Base-by-base conservation (phyloP, 495 filamentous ascomycete species). In the Podospora anserina region DNA sequence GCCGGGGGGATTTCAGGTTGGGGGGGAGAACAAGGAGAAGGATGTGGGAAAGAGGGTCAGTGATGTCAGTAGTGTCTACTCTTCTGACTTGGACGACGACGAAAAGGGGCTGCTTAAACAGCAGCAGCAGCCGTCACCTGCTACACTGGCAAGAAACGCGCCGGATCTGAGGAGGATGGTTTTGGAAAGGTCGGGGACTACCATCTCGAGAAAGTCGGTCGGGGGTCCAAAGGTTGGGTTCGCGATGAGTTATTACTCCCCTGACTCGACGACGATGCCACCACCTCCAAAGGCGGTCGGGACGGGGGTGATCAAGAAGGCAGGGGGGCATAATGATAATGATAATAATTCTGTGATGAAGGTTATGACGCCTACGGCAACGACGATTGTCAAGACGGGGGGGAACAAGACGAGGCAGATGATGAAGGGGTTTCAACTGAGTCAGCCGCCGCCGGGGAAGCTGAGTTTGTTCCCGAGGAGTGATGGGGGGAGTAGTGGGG, bases 401-500 rank as follows among this genome's bases (percentile, higher is more conserved):
- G 27, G 59, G 5, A 61, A 13, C 7, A 66, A 32, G 62, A 66
- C 23, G 34, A 11, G 3, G 53, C 49, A 49, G 66, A 34, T 27
- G 13, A 7, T 30, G 20, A 26, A 65, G 34, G 57, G 53, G 61
- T 75, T 77, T 57, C 69, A 71, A 61, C 66, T 77, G 19, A 55
- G 68, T 5, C 61, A 72, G 20, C 70, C 73, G 58, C 75, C 75
- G 3, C 64, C 69, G 5, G 71, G 70, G 6, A 75, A 74, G 66
- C 74, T 75, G 55, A 71, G 34, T 19, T 66, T 77, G 32, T 77
- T 77, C 54, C 75, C 75, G 0, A 73, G 63, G 57, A 70, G 20
- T 26, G 65, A 16, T 49, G 15, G 39, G 7, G 15, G 39, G 7
- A 49, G 39, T 13, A 49, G 39, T 13, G 39, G 39, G 39, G 39